phyloP scores from a whole-genome alignment of 805 yeast species.

The Pichia heedii region DNA sequence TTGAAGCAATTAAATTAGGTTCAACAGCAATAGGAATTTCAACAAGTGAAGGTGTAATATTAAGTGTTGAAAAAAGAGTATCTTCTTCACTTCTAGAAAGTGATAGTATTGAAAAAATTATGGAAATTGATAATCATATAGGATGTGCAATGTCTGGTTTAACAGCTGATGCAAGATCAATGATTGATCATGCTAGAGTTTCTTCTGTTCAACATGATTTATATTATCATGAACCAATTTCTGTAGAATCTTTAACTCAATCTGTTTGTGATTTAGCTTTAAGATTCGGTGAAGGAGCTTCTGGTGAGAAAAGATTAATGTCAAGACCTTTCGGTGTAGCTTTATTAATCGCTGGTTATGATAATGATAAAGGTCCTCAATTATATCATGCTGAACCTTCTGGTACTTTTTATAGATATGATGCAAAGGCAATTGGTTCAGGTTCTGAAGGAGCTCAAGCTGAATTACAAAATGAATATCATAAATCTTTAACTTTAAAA shows the following conservation, averaged over 20 bases:
- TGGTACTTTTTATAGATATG: conserved; percentile 95
- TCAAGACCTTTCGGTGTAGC: conserved; percentile 99
- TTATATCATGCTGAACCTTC: conserved; percentile 98
- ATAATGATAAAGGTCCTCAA: conserved; percentile 90
- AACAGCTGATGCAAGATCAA: conserved; percentile 96
- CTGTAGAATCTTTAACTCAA: conserved; percentile 90
- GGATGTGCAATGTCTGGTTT: conserved; percentile 99
- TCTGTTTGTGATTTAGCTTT: conserved; percentile 94
- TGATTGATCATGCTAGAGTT: conserved; percentile 97
- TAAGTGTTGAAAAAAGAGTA: conserved; percentile 96
- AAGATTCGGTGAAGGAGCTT: conserved; percentile 94
- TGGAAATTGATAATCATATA: conserved; percentile 86
- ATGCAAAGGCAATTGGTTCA: conserved; percentile 97
- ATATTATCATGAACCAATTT: conserved; percentile 86
- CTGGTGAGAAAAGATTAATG: conserved; percentile 92
- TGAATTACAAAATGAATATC: conserved; percentile 94
- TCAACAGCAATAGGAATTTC: conserved; percentile 97
- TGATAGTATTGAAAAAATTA: conserved; percentile 89
- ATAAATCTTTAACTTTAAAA: conserved; percentile 76
- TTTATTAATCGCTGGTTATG: conserved; percentile 87
- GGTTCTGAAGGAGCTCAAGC: conserved; percentile 99
- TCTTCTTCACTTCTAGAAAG: conserved; percentile 87
- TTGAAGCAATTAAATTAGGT: conserved; percentile 95
- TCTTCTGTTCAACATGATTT: conserved; percentile 78
- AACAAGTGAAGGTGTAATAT: conserved; percentile 89